Evolutionary conservation across 306 rosid species (phyloP).

Genomic region (Fragaria vesca): DNA sequence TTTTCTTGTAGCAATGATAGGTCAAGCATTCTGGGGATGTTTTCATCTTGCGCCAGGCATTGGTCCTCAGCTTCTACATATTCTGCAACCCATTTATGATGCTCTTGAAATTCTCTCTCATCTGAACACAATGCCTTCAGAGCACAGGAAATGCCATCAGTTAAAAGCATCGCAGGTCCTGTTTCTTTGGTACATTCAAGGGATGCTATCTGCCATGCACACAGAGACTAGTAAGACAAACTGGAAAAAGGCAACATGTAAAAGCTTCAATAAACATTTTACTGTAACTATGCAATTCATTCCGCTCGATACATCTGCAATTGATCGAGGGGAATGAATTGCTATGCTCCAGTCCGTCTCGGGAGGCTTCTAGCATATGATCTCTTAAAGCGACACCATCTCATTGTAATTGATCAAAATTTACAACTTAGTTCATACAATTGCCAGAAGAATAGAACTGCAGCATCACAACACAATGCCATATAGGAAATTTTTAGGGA

Average conservation of each 20-base stretch:
- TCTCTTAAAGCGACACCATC: not conserved
- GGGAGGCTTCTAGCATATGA: not conserved
- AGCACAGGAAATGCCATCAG: slow-evolving; percentile 46
- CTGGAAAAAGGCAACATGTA: slow-evolving; percentile 13
- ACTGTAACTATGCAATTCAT: not conserved
- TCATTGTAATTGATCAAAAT: not conserved
- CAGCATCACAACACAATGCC: not conserved
- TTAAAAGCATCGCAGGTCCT: slow-evolving; percentile 43
- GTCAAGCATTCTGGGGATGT: slow-evolving; percentile 33
- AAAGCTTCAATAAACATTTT: not conserved
- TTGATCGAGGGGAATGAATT: too few species aligned
- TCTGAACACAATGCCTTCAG: slow-evolving; percentile 46
- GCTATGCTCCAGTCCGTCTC: not conserved
- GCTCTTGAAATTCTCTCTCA: slow-evolving; percentile 42
- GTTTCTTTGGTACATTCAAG: slow-evolving; percentile 59
- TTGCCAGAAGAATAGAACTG: not conserved
- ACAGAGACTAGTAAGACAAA: slow-evolving; percentile 33
- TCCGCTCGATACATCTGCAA: not conserved
- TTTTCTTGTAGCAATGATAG: slow-evolving; percentile 31
- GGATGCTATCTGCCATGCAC: slow-evolving; percentile 50
- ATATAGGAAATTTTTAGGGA: not conserved
- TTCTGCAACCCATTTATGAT: slow-evolving; percentile 34
- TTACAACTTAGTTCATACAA: not conserved
- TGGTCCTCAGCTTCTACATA: slow-evolving; percentile 45
- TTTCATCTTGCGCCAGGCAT: slow-evolving; percentile 55